Base-by-base conservation (phyloP, 2,329 filamentous ascomycete species). In the Penicillium occitanis region DNA sequence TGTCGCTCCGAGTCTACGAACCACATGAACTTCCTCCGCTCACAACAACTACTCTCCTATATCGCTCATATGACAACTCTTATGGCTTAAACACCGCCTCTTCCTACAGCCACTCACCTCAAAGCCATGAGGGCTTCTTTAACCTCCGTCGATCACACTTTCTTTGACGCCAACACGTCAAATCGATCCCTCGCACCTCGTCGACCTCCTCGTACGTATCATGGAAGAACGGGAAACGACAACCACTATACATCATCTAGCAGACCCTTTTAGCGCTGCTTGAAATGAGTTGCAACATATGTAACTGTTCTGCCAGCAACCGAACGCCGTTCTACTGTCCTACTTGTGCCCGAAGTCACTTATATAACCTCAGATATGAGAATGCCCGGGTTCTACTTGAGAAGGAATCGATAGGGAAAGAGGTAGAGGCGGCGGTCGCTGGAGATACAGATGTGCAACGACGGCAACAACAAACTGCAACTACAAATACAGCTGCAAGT, bases 241-340 rank as follows among this genome's bases (percentile, higher is more conserved):
- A 46, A 46, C 60, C n/a, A 17, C 11, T 59, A 10, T 48, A 37
- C 66, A 28, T 65, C 67, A 66, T 65, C 65, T 28, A 61, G 61
- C 58, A 65, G 30, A 37, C 25, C 65, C 70, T 77, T 14, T 37
- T 28, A 64, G 40, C 46, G 3, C 46, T 33, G 61, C 53, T 40
- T 66, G 79, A 74, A 67, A 91, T 91, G 88, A 86, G 86, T 74
- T 92, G 90, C 81, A 84, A 88, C 75, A 86, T 91, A 76, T 92
- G 90, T 76, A 78, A 75, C 69, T 78, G 80, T 80, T 82, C 76
- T 82, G 86, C 73, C 76, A 80, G 73, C 81, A 77, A 82, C 85
- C 84, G 81, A 73, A 77, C 88, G 64, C 87, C 87, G 13, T 90
- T 91, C 71, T 81, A 91, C 71, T 93, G 90, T 75, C 81, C 85